A percentile compares a stretch with the other conserved stretches of the same genome.
phyloP scores from a whole-genome alignment of 2,329 filamentous ascomycete species.

The Hymenoscyphus linearis region DNA sequence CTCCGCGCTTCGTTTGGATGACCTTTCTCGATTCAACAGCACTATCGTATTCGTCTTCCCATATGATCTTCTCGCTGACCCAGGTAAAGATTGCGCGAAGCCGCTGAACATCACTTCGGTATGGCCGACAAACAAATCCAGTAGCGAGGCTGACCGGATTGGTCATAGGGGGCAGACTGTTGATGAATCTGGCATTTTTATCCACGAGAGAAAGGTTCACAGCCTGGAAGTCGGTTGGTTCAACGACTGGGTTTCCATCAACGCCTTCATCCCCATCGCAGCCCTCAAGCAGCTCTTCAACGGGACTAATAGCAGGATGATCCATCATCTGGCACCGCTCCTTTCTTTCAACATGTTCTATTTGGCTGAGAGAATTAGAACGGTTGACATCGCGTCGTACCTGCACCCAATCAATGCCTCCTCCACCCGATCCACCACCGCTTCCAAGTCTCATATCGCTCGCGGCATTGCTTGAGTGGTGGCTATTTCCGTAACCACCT shows the following conservation, averaged over 20 bases:
- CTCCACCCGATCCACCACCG: slow-evolving; percentile 21
- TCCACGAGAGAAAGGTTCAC: slow-evolving; percentile 85
- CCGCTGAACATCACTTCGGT: slow-evolving; percentile 88
- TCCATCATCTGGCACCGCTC: slow-evolving; percentile 96
- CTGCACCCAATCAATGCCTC: slow-evolving; percentile 88
- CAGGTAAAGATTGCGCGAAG: slow-evolving; percentile 94
- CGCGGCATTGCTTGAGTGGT: slow-evolving; percentile 44
- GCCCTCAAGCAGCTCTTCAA: slow-evolving; percentile 80
- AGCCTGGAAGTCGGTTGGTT: slow-evolving; percentile 73
- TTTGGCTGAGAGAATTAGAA: slow-evolving; percentile 86
- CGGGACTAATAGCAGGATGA: slow-evolving; percentile 77
- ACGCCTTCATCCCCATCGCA: slow-evolving; percentile 86
- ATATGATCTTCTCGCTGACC: slow-evolving; percentile 89
- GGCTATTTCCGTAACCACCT: slow-evolving; percentile 39
- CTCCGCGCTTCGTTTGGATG: slow-evolving; percentile 77
- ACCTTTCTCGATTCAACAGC: slow-evolving; percentile 76
- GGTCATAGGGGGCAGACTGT: slow-evolving; percentile 73
- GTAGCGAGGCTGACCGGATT: slow-evolving; percentile 80
- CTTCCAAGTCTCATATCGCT: slow-evolving; percentile 65
- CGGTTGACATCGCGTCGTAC: slow-evolving; percentile 92
- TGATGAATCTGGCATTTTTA: slow-evolving; percentile 90
- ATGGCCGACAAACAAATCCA: slow-evolving; percentile 88
- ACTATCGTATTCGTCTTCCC: slow-evolving; percentile 94
- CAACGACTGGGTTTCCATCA: slow-evolving; percentile 75
- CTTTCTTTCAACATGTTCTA: slow-evolving; percentile 76